Evolutionary conservation across 345 rosid genomes (phyloP), one percentile per base, ranked within the genome.

Genomic region (Eucalyptus regnans): DNA sequence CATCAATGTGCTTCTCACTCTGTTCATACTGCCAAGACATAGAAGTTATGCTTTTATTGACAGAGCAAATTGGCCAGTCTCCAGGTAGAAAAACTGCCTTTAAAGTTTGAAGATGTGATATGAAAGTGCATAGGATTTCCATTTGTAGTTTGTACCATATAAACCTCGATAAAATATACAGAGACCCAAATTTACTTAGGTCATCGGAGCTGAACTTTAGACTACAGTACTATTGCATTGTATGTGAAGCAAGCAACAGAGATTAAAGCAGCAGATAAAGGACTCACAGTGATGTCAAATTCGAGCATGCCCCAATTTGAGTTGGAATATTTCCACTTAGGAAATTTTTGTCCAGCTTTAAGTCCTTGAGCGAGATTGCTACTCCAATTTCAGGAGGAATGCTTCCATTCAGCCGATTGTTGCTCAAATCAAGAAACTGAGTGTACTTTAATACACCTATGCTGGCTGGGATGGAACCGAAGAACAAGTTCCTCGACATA

Each of bases 361-460:
- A 91, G 87, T 93, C 92, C 92, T 90, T 93, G 50, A 96, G 92
- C 9, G 95, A 94, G 90, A 89, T 86, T 29, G 96, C 95, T 88
- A 93, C 96, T 50, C 97, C 99, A 43, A 97, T 93, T 83, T 92
- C 94, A 49, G 89, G 91, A 88, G 99, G 99, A 90, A 97, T 89
- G 88, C 94, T 93, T 62, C 97, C 99, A 88, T 95, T 95, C 68
- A 97, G 90, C 92, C 86, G 86, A 91, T 97, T 97, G 89, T 49
- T 31, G 90, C 99, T 95, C 41, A 96, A 91, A 93, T 97, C 99
- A 92, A 97, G 92, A 92, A 90, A 88, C 86, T 90, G 62, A 11
- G 88, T 87, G 87, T 89, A 71, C 89, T 91, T 95, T 89, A 96
- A 79, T 50, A 88, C 93, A 50, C 99, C 97, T 64, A 98, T 87